Conservation (phyloP, 148 eudicot genomes). For the Amaranthus cruentus region DNA sequence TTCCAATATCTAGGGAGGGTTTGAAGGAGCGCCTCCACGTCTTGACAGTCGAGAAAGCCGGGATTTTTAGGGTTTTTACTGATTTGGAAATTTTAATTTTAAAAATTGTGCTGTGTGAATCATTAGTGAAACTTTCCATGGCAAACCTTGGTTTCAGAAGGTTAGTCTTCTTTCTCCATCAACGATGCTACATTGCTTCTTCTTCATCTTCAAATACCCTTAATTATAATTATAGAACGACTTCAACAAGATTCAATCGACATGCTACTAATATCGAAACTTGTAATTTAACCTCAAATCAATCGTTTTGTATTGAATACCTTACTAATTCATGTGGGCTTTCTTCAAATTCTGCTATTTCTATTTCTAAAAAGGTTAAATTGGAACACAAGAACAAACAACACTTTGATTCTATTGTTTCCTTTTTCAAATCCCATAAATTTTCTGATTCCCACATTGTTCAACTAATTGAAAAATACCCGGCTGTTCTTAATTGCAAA, state of each 20-base stretch:
- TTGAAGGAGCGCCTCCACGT: no score
- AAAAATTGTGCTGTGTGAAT: no score
- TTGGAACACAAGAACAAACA: constrained; percentile 4
- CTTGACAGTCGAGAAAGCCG: no score
- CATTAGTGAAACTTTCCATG: neutral
- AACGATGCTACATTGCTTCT: neutral
- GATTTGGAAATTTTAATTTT: no score
- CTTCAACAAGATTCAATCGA: neutral
- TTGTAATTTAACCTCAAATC: neutral
- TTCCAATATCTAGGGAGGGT: no score
- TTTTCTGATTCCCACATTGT: constrained; percentile 14
- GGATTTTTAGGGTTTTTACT: no score
- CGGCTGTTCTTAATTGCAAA: constrained; percentile 7
- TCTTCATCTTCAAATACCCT: neutral
- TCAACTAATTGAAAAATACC: constrained; percentile 13
- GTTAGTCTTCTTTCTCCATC: neutral
- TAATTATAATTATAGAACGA: neutral
- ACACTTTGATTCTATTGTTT: constrained; percentile 12
- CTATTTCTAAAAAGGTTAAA: neutral
- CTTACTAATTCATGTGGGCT: constrained; percentile 5
- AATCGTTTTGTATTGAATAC: constrained; percentile 8
- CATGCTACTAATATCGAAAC: neutral
- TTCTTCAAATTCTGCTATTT: constrained; percentile 10
- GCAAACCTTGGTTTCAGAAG: neutral
- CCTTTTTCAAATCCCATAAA: constrained; percentile 14